These are phyloP conservation scores for Iberis amara DNA, from an alignment of 441 rosid species.

Conservation along the genomic window DNA sequence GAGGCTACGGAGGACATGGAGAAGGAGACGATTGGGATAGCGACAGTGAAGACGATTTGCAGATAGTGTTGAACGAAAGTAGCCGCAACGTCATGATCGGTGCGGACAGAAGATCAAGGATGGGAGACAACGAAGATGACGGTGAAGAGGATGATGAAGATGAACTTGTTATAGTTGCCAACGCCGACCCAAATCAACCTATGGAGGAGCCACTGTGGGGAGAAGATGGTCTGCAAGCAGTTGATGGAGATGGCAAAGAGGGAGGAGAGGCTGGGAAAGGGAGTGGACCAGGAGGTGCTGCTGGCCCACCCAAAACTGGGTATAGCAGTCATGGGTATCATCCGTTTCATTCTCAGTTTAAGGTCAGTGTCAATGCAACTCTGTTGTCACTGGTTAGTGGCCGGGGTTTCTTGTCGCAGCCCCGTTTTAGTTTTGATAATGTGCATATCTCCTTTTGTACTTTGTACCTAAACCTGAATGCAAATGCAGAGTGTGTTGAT, in stretches of 20 bases:
- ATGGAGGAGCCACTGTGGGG: constrained; percentile 67
- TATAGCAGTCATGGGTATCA: constrained; percentile 83
- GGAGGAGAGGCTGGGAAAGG: constrained; percentile 46
- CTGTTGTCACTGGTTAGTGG: constrained; percentile 37
- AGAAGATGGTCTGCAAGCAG: constrained; percentile 44
- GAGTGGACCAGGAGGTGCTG: constrained; percentile 39
- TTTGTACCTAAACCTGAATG: constrained; percentile 35
- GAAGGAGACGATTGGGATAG: constrained; percentile 62
- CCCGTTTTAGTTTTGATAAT: constrained; percentile 25
- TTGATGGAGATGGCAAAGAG: constrained; percentile 61
- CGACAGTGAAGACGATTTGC: constrained; percentile 97
- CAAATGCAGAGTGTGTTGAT: constrained; percentile 28
- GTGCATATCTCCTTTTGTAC: constrained; percentile 15
- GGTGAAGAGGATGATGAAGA: constrained; percentile 72
- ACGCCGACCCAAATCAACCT: constrained; percentile 52
- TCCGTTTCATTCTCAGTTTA: constrained; percentile 96
- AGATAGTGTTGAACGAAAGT: constrained; percentile 81
- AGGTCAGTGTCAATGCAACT: constrained; percentile 76
- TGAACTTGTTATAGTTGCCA: constrained; percentile 73
- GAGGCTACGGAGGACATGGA: constrained; percentile 33
- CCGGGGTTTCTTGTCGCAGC: constrained; percentile 31
- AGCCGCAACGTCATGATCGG: constrained; percentile 50
- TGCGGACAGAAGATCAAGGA: constrained; percentile 43
- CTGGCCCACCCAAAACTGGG: constrained; percentile 57
- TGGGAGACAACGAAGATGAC: constrained; percentile 44